A percentile compares a stretch with the other conserved stretches of the same genome.
These are phyloP conservation scores for Phyllosticta ampelicida DNA, from an alignment of 2,329 filamentous ascomycete species.

Conservation along the genomic window DNA sequence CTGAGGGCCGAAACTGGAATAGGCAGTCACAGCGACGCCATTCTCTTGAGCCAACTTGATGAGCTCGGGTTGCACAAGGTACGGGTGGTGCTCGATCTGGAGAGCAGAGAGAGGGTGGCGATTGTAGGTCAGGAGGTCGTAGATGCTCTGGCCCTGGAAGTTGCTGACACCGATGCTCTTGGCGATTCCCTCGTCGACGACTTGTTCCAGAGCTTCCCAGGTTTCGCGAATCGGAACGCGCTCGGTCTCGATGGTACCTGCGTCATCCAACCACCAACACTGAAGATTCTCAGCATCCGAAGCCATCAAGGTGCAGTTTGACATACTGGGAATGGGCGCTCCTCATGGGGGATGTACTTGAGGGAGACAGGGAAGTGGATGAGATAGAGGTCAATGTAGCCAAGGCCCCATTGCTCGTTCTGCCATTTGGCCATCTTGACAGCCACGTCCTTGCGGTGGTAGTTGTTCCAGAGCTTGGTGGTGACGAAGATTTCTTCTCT, in stretches of 20 bases:
- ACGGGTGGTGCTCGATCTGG: conserved; percentile 86
- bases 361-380: conserved; percentile 84
- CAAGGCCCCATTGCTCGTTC: conserved; percentile 66
- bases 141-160: conserved; percentile 67
- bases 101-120: conserved; percentile 63
- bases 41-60: conserved; percentile 58
- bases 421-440: conserved; percentile 66
- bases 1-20: conserved; percentile 73
- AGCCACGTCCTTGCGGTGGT: conserved; percentile 71
- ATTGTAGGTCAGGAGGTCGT: conserved; percentile 71
- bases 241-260: conserved; percentile 49
- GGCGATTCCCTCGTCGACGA: conserved; percentile 58
- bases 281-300: neutral
- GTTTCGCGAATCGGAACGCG: conserved; percentile 70
- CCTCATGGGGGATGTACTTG: conserved; percentile 66
- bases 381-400: conserved; percentile 85
- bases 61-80: conserved; percentile 65
- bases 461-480: conserved; percentile 88
- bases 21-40: conserved; percentile 67
- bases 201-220: conserved; percentile 67
- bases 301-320: neutral
- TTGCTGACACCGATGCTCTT: conserved; percentile 72
- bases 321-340: conserved; percentile 16
- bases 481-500: conserved; percentile 85
- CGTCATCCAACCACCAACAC: conserved; percentile 46